A percentile compares a stretch with the other conserved stretches of the same genome.
These are phyloP conservation scores for Mortierella polycephala DNA, from an alignment of 371 early-diverging fungal genomes.

Conservation along the genomic window DNA sequence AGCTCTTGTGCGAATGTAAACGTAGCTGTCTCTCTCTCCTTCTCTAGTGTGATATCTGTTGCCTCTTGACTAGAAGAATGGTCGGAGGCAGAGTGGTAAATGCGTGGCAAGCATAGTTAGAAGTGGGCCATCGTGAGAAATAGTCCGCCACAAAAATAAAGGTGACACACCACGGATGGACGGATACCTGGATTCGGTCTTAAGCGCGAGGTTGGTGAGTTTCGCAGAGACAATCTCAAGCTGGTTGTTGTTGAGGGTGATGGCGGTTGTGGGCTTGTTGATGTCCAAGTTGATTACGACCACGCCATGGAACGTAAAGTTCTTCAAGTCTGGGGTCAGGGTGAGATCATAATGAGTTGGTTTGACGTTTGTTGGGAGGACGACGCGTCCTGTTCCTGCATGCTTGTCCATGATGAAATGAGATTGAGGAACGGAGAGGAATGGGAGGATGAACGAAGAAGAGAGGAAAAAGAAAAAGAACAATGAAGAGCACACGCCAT, in stretches of 20 bases:
- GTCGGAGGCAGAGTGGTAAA: background rate
- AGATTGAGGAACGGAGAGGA: background rate
- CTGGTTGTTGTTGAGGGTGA: conserved; percentile 73
- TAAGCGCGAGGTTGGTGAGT: conserved; percentile 61
- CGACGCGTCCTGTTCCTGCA: conserved; percentile 54
- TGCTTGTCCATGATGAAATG: conserved; percentile 33
- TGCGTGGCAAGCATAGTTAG: background rate
- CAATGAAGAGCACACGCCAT: background rate
- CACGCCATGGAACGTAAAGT: conserved; percentile 74
- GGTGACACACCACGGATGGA: background rate
- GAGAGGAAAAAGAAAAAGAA: conserved; percentile 1
- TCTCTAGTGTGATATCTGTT: conserved; percentile 71
- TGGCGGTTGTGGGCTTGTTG: conserved; percentile 67
- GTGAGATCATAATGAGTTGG: conserved; percentile 81
- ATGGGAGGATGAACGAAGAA: background rate
- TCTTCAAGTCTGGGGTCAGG: conserved; percentile 71
- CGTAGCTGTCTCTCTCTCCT: conserved; percentile 75
- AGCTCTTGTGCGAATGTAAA: conserved; percentile 76
- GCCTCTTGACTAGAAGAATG: conserved; percentile 67
- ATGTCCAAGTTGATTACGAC: conserved; percentile 71
- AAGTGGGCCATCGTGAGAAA: background rate
- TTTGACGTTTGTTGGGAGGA: conserved; percentile 78
- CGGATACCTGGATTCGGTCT: conserved; percentile 67
- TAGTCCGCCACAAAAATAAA: background rate
- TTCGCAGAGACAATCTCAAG: conserved; percentile 63